These are phyloP conservation scores for Venturia aucupariae DNA, from an alignment of 2,329 filamentous ascomycete species.

Conservation along the genomic window DNA sequence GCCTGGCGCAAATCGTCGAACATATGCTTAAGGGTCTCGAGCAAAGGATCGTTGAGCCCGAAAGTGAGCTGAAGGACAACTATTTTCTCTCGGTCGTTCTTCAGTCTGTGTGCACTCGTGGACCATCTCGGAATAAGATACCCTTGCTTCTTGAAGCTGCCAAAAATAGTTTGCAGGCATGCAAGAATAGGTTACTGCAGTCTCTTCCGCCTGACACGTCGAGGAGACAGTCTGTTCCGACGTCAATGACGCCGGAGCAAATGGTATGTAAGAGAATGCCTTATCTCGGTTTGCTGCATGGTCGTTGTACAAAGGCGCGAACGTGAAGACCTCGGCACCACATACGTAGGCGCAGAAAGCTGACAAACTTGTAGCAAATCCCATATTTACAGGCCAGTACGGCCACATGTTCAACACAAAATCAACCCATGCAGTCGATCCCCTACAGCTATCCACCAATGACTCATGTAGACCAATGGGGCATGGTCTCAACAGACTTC, in stretches of 20 bases:
- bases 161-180: background rate
- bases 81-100: background rate
- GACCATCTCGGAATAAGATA: background rate
- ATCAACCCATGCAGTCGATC: background rate
- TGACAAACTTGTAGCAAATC: background rate
- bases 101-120: background rate
- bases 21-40: background rate
- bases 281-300: no score
- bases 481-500: background rate
- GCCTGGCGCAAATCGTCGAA: background rate
- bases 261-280: constrained; percentile 1
- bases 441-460: background rate
- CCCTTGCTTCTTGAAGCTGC: background rate
- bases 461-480: background rate
- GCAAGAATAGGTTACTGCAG: background rate
- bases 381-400: background rate
- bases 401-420: background rate
- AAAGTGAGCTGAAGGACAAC: background rate
- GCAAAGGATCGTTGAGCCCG: background rate
- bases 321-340: no score
- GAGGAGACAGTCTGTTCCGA: background rate
- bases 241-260: background rate
- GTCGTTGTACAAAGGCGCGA: background rate
- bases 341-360: background rate
- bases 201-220: background rate